A percentile compares a stretch with the other conserved stretches of the same genome.
These are phyloP conservation scores for Coriolopsis trogii DNA, from an alignment of 1,284 basidiomycete species.

Conservation along the genomic window DNA sequence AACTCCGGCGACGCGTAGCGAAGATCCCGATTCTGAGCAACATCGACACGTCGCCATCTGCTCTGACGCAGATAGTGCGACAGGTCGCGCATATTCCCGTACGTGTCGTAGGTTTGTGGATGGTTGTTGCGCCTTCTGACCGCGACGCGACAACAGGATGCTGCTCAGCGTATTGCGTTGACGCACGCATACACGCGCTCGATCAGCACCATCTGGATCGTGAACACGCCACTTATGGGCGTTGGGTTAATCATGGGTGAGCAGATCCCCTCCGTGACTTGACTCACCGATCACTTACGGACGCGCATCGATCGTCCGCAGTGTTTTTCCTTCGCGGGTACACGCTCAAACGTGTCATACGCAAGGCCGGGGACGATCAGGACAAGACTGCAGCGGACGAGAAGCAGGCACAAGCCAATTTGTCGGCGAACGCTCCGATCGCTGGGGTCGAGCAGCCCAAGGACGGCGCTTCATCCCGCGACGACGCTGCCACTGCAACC, in stretches of 20 bases:
- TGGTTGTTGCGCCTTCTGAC: background rate
- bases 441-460: constrained; percentile 4
- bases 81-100: constrained; percentile 59
- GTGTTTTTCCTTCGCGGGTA: constrained; percentile 62
- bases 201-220: constrained; percentile 75
- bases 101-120: constrained; percentile 19
- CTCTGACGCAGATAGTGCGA: constrained; percentile 59
- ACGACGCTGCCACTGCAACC: constrained; percentile 11
- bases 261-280: too few species aligned
- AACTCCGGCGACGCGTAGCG: constrained; percentile 51
- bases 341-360: constrained; percentile 59
- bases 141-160: constrained; percentile 42
- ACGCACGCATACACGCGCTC: constrained; percentile 73
- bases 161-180: constrained; percentile 48
- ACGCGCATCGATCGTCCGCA: constrained; percentile 11
- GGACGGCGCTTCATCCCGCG: constrained; percentile 8
- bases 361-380: constrained; percentile 40
- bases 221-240: constrained; percentile 63
- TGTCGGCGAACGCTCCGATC: constrained; percentile 11
- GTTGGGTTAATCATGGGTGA: constrained; percentile 59
- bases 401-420: constrained; percentile 16
- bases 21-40: constrained; percentile 49
- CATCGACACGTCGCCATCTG: constrained; percentile 54
- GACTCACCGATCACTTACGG: constrained; percentile 46
- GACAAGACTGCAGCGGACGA: constrained; percentile 27